Conservation (phyloP, 2,329 filamentous ascomycete species). For the Penicillium sp. region DNA sequence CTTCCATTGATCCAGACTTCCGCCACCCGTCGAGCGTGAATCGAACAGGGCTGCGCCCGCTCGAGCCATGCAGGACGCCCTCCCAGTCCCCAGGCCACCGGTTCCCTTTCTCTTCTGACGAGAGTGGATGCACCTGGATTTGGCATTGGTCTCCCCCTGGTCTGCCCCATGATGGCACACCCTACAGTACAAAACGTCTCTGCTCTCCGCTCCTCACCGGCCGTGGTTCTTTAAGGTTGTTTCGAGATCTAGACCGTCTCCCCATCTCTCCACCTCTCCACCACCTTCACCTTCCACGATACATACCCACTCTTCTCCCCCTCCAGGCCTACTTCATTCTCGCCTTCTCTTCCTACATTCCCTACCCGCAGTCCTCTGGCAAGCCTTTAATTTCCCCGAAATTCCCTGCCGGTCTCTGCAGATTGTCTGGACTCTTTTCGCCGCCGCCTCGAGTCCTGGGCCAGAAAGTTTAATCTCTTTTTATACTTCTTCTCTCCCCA, state of each 20-base stretch:
- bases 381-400: not conserved
- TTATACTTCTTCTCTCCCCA: not conserved
- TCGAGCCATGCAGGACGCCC: constrained; percentile 10
- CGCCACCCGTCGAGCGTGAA: constrained; percentile 19
- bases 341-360: constrained; percentile 3
- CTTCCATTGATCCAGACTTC: constrained; percentile 9
- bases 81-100: constrained; percentile 5
- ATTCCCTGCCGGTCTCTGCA: not conserved
- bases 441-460: not conserved
- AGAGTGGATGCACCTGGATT: too few relatives aligned
- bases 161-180: not conserved
- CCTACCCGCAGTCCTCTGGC: not conserved
- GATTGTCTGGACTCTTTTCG: not conserved
- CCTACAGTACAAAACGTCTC: not conserved
- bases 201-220: too few relatives aligned
- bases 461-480: not conserved
- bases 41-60: constrained; percentile 15
- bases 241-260: not conserved
- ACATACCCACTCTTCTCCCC: not conserved
- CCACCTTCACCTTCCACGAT: not conserved
- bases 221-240: not conserved
- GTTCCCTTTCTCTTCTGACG: constrained; percentile 8
- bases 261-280: not conserved
- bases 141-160: not conserved
- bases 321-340: not conserved